Evolutionary conservation across 73 alveolate genomes (phyloP).

Genomic region (Paramecium sexaurelia): DNA sequence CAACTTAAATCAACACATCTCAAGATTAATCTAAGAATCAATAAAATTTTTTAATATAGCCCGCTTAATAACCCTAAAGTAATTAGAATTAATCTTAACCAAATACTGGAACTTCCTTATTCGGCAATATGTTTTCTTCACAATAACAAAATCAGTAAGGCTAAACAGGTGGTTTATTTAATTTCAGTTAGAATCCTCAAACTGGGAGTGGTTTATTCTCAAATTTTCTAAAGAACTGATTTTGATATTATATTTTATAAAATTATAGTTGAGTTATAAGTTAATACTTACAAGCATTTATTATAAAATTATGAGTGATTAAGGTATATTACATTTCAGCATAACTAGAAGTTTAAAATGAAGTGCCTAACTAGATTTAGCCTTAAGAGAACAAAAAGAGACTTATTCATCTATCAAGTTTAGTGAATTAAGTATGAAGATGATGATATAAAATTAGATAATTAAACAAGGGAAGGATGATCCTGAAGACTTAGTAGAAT

Average conservation of each 20-base stretch:
- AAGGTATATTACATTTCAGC: conserved; percentile 23
- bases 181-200: background rate
- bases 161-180: background rate
- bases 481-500: background rate
- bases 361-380: background rate
- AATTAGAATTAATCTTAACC: background rate
- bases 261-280: background rate
- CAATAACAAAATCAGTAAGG: background rate
- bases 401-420: background rate
- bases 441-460: background rate
- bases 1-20: background rate
- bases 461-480: background rate
- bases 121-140: background rate
- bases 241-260: background rate
- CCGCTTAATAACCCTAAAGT: background rate
- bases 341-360: background rate
- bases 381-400: background rate
- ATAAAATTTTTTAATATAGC: background rate
- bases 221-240: background rate
- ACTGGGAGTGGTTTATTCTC: background rate
- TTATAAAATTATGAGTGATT: conserved; percentile 26
- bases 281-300: background rate
- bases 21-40: background rate
- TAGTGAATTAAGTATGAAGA: background rate
- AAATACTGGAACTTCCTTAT: background rate